Evolutionary conservation across 176 grass and related monocot species (phyloP), one percentile per base, ranked within the genome.

Genomic region (Carex kokanica): DNA sequence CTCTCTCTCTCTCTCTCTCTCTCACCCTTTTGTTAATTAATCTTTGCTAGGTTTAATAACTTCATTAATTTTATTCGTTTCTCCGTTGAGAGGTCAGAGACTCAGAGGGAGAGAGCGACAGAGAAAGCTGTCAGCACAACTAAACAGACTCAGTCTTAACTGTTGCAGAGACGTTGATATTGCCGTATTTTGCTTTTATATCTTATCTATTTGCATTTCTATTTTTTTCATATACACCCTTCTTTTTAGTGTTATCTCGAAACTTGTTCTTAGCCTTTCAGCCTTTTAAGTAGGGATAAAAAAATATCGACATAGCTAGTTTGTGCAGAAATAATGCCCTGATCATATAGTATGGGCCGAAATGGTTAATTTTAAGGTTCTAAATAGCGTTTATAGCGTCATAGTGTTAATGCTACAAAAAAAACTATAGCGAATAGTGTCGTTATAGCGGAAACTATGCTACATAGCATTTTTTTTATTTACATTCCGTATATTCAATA

Each of bases 81-180:
- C 51, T 34, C 8, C 47, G 43, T 52, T 65, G 80, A 82, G 34
- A 62, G 25, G 73, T 78, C 51, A 32, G n/a, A n/a, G n/a, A n/a
- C n/a, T n/a, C n/a, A n/a, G 73, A 55, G 45, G 0, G 63, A 15
- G 61, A 21, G 59, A 29, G 73, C 24, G 8, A 5, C n/a, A 20
- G 78, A 59, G 55, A 82, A 82, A 82, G 80, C 80, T 82, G 80
- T 82, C 45, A 64, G 60, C 15, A 64, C 38, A 67, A n/a, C 62
- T 43, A 16, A 54, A 81, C 27, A 81, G 34, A 34, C 56, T 11
- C 29, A 81, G 78, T 81, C 43, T 43, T 10, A 81, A 82, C 79
- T 40, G 79, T 25, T 81, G 41, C 36, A 27, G 20, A 51, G 23
- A n/a, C 6, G 80, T 82, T 67, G 20, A 64, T 82, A 82, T 82